Base-by-base conservation (phyloP, 1,284 basidiomycete species). In the Cryptococcus maquisensis region DNA sequence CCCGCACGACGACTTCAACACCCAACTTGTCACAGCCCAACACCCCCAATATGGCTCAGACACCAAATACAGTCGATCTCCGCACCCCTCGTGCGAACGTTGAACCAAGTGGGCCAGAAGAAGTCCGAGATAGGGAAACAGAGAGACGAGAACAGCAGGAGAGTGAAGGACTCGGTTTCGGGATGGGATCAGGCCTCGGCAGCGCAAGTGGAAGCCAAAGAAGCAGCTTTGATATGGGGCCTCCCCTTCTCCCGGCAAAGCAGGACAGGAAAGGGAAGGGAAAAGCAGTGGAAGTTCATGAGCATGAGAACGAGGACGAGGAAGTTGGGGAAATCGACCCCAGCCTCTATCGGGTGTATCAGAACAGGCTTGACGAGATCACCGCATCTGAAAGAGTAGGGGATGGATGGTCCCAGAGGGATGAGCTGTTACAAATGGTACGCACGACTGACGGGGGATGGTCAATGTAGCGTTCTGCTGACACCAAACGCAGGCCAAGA, bases 341-440 rank as follows among this genome's bases (percentile, higher is more conserved):
- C 2, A 57, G 52, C 4, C 51, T 62, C 10, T 37, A 69, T 35
- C 46, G 44, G 47, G 47, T 48, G 41, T 60, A 64, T 28, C 54
- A 55, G 43, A 47, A 50, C 18, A 49, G 62, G 16, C 45, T 65
- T 3, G 47, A 44, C 12, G 44, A 46, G 12, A 56, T 52, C 20
- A 52, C 54, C n/a, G 16, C 21, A 7, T n/a, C 2, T 12, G 32
- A 40, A n/a, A 38, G 18, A 38, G 47, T 21, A 32, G 51, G 35
- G 13, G 54, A 57, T 20, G 58, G 47, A 7, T 42, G 28, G 45
- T 16, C 48, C 4, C 48, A 62, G 44, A 46, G 51, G 24, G 63
- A 65, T 37, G 57, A 68, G 44, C 47, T 70, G 36, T 45, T 57
- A 23, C 46, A 42, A 18, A 68, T 70, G 65, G 69, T 70, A 51